Evolutionary conservation across 441 rosid species (phyloP).

Genomic region (Aquilaria agallochum): DNA sequence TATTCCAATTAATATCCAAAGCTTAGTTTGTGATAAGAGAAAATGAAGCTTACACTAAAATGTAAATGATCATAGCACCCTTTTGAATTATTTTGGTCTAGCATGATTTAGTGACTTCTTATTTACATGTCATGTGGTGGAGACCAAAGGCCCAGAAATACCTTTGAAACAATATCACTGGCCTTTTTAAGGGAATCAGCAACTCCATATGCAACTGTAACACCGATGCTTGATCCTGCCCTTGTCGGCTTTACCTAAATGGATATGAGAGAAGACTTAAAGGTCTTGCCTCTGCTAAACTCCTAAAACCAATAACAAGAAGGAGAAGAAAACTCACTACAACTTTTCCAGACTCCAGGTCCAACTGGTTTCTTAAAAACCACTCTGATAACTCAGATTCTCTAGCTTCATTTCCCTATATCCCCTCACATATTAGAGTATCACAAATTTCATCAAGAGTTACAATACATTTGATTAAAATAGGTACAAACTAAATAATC

Average conservation of each 20-base stretch:
- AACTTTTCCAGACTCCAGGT: constrained; percentile 70
- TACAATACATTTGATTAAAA: neutral
- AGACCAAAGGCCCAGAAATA: constrained; percentile 20
- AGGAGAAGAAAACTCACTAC: constrained; percentile 57
- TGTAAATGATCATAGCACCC: neutral
- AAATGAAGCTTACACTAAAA: neutral
- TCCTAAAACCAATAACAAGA: constrained; percentile 16
- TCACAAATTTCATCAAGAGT: too few species aligned
- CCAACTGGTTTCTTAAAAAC: constrained; percentile 71
- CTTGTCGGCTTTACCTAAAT: constrained; percentile 87
- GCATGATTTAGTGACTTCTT: neutral
- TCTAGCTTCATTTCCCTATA: constrained; percentile 51
- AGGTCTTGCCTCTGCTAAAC: constrained; percentile 9
- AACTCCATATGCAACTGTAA: constrained; percentile 87
- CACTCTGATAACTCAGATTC: constrained; percentile 57
- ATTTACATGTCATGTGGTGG: neutral
- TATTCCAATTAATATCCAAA: too few species aligned
- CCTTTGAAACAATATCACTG: constrained; percentile 64
- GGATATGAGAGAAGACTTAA: constrained; percentile 12
- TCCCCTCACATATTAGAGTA: constrained; percentile 2
- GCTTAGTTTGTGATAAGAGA: neutral
- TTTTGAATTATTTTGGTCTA: constrained; percentile 3
- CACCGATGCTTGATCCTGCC: constrained; percentile 98
- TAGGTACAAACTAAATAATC: neutral
- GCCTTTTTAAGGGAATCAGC: constrained; percentile 77